Evolutionary conservation across 2,329 filamentous ascomycete species (phyloP), one percentile per base, ranked within the genome.

Genomic region (Penicillium sp.): DNA sequence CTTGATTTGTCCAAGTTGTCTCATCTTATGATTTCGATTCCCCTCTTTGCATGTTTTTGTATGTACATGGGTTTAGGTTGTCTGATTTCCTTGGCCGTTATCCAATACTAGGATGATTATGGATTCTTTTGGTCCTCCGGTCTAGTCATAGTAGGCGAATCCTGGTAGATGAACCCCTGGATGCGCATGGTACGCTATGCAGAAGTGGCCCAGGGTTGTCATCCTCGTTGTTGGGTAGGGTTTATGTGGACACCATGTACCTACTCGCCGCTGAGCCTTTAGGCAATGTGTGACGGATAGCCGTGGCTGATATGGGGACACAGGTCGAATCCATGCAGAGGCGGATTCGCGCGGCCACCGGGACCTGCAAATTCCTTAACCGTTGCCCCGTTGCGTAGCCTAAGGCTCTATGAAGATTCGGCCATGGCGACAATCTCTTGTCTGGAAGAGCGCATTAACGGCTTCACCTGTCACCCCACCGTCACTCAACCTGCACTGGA

Each of bases 21-120:
- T 31, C 37, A 40, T 26, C 24, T 48, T 48, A 37, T 50, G 52
- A 47, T 57, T 61, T 59, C 50, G 60, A 64, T 63, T 64, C 60
- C 61, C 61, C 60, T 54, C 42, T 57, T 46, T 58, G 58, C 52
- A 54, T 55, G 48, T 55, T 51, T 51, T 48, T 32, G 29, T 18
- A 20, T 34, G 44, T 59, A 57, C 47, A 58, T 58, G 50, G 47
- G 31, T 51, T 45, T 34, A 49, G 41, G 46, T 42, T 50, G 32
- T 51, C 29, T 41, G 48, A 38, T 47, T 46, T 45, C 40, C 28
- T 48, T 44, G 40, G 48, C 44, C 47, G 36, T 43, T 47, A 22
- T 37, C 32, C 40, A 45, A 40, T 18, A 22, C 42, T 27, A 51
- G 43, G 40, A 50, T 56, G 40, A 47, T 46, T 42, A 46, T 45